Conservation (phyloP, 2,329 filamentous ascomycete species). For the Xylariaceae sp. region DNA sequence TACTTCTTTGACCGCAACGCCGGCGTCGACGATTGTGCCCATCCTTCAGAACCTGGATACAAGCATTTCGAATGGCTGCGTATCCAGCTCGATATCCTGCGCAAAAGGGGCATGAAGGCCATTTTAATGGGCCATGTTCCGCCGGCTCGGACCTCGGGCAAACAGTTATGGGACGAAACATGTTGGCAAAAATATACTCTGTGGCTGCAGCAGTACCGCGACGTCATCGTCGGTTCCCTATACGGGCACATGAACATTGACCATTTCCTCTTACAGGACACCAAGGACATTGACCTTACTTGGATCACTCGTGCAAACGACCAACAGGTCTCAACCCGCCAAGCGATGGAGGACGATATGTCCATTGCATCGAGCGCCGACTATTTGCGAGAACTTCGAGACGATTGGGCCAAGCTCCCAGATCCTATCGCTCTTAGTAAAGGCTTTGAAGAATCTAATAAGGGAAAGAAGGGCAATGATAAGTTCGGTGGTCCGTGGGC, state of each 20-base stretch:
- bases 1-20: conserved; percentile 95
- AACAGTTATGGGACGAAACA: conserved; percentile 89
- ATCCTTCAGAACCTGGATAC: conserved; percentile 79
- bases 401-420: conserved; percentile 75
- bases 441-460: conserved; percentile 31
- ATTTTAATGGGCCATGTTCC: conserved; percentile 94
- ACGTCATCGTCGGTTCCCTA: conserved; percentile 75
- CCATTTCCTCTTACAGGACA: conserved; percentile 92
- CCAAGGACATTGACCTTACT: conserved; percentile 66
- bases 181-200: conserved; percentile 98
- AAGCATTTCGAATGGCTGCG: conserved; percentile 96
- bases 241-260: conserved; percentile 99
- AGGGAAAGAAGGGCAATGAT: conserved; percentile 56
- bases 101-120: conserved; percentile 84
- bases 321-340: conserved; percentile 30
- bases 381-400: conserved; percentile 76
- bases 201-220: conserved; percentile 86
- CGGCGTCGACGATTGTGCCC: conserved; percentile 84
- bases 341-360: conserved; percentile 51
- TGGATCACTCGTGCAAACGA: conserved; percentile 35
- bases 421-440: conserved; percentile 38
- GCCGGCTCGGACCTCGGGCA: conserved; percentile 79
- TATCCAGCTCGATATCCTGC: conserved; percentile 80
- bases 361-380: conserved; percentile 66
- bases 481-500: conserved; percentile 77